Conservation (phyloP, 257 asterid genomes). For the Solanum sejunctum region DNA sequence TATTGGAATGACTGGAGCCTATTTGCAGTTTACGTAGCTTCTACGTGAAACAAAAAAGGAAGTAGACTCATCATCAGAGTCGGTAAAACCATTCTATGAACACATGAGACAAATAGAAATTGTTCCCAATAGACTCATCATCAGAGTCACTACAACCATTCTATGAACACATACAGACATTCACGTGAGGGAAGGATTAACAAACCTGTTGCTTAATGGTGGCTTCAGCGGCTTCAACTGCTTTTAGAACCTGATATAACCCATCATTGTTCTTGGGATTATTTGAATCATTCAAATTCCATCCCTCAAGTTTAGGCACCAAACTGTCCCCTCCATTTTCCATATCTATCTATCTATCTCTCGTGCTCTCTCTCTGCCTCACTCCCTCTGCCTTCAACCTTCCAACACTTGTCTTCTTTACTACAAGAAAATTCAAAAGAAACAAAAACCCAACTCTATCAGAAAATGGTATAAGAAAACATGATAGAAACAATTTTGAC, state of each 20-base stretch:
- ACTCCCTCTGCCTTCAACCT: not conserved
- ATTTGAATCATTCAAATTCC: constrained; percentile 43
- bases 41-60: not conserved
- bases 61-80: not conserved
- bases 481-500: not conserved
- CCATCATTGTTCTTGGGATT: constrained; percentile 49
- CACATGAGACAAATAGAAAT: not conserved
- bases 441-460: not conserved
- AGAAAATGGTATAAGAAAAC: not conserved
- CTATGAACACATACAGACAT: not conserved
- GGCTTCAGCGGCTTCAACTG: constrained; percentile 94
- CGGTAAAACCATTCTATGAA: not conserved
- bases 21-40: not conserved
- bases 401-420: not conserved
- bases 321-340: constrained; percentile 56
- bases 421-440: not conserved
- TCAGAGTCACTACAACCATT: not conserved
- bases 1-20: not conserved
- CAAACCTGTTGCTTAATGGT: constrained; percentile 84
- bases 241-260: constrained; percentile 81
- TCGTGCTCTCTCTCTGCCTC: not conserved
- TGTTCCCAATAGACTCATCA: not conserved
- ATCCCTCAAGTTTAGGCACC: constrained; percentile 38
- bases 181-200: not conserved
- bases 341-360: constrained; percentile 24